Evolutionary conservation across 352 stramenopile genomes (phyloP).

Genomic region (Peronospora farinosa): DNA sequence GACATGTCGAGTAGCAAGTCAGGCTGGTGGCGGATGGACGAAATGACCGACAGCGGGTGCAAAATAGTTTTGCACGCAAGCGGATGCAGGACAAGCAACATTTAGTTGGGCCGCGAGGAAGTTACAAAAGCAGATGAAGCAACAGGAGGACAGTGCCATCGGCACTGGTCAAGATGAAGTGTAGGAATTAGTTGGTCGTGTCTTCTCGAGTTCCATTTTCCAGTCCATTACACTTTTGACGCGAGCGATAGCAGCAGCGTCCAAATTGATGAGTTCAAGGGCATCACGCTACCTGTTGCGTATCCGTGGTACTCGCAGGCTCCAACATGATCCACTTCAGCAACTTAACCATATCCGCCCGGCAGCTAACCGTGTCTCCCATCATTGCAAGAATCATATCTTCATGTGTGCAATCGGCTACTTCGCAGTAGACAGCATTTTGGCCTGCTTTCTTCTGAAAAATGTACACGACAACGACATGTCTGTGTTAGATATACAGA

Average conservation of each 20-base stretch:
- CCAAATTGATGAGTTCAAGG: slow-evolving; percentile 3
- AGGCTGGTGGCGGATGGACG: slow-evolving; percentile 22
- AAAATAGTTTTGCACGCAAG: slow-evolving; percentile 41
- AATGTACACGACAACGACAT: background rate
- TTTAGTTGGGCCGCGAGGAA: slow-evolving; percentile 31
- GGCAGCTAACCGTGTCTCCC: slow-evolving; percentile 50
- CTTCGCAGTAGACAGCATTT: slow-evolving; percentile 34
- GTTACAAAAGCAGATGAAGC: slow-evolving; percentile 32
- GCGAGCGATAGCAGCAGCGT: background rate
- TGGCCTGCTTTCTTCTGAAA: slow-evolving; percentile 38
- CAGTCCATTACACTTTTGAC: slow-evolving; percentile 16
- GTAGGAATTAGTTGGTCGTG: background rate
- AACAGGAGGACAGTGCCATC: slow-evolving; percentile 37
- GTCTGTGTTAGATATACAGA: slow-evolving; percentile 2
- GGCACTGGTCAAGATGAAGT: slow-evolving; percentile 36
- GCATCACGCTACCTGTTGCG: background rate
- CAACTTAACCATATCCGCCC: slow-evolving; percentile 32
- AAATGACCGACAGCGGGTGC: slow-evolving; percentile 35
- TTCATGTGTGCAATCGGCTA: slow-evolving; percentile 53
- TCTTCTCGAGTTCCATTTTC: background rate
- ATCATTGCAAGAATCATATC: slow-evolving; percentile 64
- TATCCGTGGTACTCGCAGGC: background rate
- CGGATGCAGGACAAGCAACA: slow-evolving; percentile 30
- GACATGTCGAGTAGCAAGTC: slow-evolving; percentile 35
- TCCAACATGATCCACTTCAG: slow-evolving; percentile 36